phyloP scores from a whole-genome alignment of 129 eudicot species.

The Cynara cardunculus region DNA sequence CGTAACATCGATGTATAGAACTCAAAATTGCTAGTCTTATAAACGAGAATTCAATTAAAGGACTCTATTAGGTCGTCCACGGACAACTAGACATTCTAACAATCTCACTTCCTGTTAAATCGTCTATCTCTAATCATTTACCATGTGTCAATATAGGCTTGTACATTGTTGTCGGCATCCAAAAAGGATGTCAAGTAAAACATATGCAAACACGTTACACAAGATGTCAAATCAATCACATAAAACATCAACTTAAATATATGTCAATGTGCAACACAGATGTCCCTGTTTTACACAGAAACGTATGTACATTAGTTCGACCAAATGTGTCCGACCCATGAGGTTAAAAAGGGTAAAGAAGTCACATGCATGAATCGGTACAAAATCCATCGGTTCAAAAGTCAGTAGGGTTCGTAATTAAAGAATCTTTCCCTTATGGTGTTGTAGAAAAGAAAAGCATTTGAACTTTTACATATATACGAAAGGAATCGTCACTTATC shows the following conservation, averaged over 20 bases:
- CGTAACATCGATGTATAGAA: too few species aligned
- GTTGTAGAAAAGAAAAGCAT: not conserved
- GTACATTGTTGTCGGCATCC: not conserved
- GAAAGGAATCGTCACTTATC: not conserved
- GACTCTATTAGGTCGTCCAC: too few species aligned
- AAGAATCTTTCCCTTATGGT: not conserved
- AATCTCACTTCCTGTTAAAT: not conserved
- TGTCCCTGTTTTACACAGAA: not conserved
- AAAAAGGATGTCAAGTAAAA: not conserved
- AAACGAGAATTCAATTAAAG: too few species aligned
- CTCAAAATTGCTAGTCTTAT: too few species aligned
- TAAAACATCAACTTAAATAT: not conserved
- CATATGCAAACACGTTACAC: not conserved
- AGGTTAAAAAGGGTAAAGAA: not conserved
- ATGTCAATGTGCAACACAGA: not conserved
- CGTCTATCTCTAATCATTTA: not conserved
- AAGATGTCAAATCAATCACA: not conserved
- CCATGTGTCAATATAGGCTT: not conserved
- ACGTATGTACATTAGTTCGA: not conserved
- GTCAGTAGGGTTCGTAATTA: not conserved
- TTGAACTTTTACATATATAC: not conserved
- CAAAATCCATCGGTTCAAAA: not conserved
- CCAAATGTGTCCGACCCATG: not conserved
- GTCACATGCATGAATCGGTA: not conserved
- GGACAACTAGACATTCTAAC: too few species aligned